These are phyloP conservation scores for Beta macrorhiza DNA, from an alignment of 179 eudicot genomes.

Conservation along the genomic window DNA sequence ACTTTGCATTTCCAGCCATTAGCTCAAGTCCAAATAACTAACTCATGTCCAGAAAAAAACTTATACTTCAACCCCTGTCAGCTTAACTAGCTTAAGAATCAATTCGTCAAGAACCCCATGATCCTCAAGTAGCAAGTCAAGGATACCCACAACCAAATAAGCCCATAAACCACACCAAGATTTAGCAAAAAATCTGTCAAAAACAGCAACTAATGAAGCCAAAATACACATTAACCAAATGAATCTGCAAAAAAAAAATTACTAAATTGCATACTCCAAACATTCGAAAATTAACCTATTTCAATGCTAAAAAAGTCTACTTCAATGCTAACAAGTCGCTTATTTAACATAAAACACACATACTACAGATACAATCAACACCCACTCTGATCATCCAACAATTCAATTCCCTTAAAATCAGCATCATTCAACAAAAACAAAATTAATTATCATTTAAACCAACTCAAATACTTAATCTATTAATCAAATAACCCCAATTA, in stretches of 20 bases:
- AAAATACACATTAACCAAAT: neutral
- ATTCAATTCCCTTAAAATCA: neutral
- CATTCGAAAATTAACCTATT: neutral
- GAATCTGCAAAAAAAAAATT: neutral
- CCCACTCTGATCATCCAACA: constrained; percentile 8
- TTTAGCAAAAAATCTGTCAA: constrained; percentile 23
- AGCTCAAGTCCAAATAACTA: constrained; percentile 27
- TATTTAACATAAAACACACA: neutral
- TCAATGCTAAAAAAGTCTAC: neutral
- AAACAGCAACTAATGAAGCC: constrained; percentile 27
- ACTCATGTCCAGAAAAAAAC: constrained; percentile 37
- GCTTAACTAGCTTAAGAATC: constrained; percentile 24
- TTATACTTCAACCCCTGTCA: constrained; percentile 18
- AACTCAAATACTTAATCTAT: constrained; percentile 1
- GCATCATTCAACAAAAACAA: neutral
- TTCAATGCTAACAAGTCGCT: too few species aligned
- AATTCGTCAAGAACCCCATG: constrained; percentile 24
- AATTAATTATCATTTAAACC: neutral
- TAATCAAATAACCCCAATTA: neutral
- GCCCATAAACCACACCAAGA: constrained; percentile 11
- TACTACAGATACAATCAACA: neutral
- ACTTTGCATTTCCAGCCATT: constrained; percentile 77
- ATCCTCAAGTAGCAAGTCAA: constrained; percentile 14
- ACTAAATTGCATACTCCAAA: neutral
- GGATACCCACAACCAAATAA: constrained; percentile 15